Evolutionary conservation across 75 land plant genomes (phyloP).

Genomic region (Sequoia sempervirens): DNA sequence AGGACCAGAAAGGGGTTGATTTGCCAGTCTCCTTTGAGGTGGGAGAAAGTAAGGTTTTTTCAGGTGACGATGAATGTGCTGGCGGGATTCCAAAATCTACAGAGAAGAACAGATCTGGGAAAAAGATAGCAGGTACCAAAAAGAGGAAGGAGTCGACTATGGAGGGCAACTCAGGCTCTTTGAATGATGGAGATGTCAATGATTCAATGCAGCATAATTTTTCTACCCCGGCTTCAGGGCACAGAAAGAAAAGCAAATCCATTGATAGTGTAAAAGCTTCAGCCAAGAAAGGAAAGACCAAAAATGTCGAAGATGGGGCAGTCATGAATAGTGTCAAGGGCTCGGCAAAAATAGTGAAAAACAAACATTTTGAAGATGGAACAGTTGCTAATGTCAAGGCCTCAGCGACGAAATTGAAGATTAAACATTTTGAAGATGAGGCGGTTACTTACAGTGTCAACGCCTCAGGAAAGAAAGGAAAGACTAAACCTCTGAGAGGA

Average conservation of each 20-base stretch:
- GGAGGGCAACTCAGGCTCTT: neutral
- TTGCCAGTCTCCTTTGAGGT: neutral
- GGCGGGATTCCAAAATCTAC: neutral
- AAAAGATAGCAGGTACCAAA: neutral
- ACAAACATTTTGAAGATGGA: neutral
- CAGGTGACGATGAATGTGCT: neutral
- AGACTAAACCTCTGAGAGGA: neutral
- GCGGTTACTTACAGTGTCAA: neutral
- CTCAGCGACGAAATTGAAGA: neutral
- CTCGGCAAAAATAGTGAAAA: neutral
- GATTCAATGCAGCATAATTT: neutral
- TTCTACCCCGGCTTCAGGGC: neutral
- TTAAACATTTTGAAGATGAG: neutral
- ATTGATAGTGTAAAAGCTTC: neutral
- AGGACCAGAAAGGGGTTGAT: neutral
- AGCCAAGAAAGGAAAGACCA: slow-evolving; percentile 1
- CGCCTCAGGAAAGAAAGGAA: neutral
- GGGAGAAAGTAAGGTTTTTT: neutral
- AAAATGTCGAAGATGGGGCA: neutral
- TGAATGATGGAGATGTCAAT: neutral
- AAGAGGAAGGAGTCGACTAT: neutral
- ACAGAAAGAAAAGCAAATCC: neutral
- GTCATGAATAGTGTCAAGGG: neutral
- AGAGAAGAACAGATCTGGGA: neutral
- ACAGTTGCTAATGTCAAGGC: neutral